Percentiles rank a stretch among this genome's conserved stretches.
These are phyloP conservation scores for Mycosphaerelloides madeirae DNA, from an alignment of 2,329 filamentous ascomycete species.

Conservation along the genomic window DNA sequence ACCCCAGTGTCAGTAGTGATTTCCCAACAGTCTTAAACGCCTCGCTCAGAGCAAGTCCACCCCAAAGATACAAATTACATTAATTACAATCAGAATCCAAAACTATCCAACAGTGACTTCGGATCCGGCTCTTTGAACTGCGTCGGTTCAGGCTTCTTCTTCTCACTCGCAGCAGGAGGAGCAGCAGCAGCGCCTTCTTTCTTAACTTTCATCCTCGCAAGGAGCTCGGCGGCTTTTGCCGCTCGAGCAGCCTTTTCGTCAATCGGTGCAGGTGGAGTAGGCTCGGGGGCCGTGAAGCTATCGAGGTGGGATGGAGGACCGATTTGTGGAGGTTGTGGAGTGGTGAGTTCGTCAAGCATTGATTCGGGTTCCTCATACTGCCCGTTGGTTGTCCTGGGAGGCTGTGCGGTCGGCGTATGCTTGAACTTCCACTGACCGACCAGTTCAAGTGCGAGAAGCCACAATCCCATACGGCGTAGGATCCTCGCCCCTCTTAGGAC, in stretches of 20 bases:
- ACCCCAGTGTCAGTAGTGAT: no score
- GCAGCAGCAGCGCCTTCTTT: slow-evolving; percentile 24
- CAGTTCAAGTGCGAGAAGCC: slow-evolving; percentile 79
- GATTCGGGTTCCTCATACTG: slow-evolving; percentile 14
- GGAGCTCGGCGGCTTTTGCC: slow-evolving; percentile 28
- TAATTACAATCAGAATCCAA: slow-evolving; percentile 64
- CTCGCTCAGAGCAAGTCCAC: background rate
- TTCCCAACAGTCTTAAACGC: no score
- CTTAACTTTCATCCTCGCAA: slow-evolving; percentile 41
- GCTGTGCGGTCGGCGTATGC: slow-evolving; percentile 17
- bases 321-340: background rate
- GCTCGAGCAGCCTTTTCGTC: slow-evolving; percentile 26
- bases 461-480: slow-evolving; percentile 56
- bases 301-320: slow-evolving; percentile 19
- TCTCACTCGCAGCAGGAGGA: slow-evolving; percentile 21
- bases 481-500: slow-evolving; percentile 72
- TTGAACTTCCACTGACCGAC: slow-evolving; percentile 81
- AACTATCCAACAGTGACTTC: slow-evolving; percentile 81
- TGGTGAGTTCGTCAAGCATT: slow-evolving; percentile 23
- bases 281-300: slow-evolving; percentile 16
- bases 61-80: background rate
- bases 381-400: slow-evolving; percentile 7
- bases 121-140: slow-evolving; percentile 91
- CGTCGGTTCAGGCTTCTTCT: slow-evolving; percentile 60
- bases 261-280: slow-evolving; percentile 6